phyloP scores from a whole-genome alignment of 495 filamentous ascomycete genomes.

The Penicillium antarcticum region DNA sequence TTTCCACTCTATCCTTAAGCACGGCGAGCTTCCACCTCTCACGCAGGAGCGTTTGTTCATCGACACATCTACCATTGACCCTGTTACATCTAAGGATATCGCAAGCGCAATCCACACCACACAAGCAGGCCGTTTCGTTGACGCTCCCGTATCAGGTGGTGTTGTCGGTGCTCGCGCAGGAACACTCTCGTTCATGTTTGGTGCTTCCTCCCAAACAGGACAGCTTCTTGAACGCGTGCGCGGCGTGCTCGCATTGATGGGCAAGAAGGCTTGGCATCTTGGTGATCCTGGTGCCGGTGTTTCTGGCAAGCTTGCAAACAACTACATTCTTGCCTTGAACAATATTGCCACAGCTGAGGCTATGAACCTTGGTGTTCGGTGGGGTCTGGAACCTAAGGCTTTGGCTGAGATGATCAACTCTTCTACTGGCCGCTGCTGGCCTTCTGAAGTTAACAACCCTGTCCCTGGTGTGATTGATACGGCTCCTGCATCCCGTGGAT shows the following conservation, averaged over 20 bases:
- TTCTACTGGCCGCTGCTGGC: constrained; percentile 87
- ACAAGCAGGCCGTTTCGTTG: constrained; percentile 60
- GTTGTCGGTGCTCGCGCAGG: constrained; percentile 77
- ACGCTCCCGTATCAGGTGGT: constrained; percentile 83
- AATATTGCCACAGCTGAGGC: constrained; percentile 92
- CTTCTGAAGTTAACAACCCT: constrained; percentile 88
- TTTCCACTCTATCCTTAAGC: constrained; percentile 60
- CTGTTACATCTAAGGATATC: constrained; percentile 66
- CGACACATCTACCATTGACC: constrained; percentile 85
- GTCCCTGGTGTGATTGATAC: constrained; percentile 77
- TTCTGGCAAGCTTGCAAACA: constrained; percentile 86
- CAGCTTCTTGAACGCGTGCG: constrained; percentile 58
- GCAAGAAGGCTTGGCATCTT: constrained; percentile 75
- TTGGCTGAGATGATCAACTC: constrained; percentile 80
- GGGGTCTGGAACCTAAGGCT: constrained; percentile 77
- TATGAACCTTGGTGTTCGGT: constrained; percentile 84
- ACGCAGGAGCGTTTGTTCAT: constrained; percentile 64
- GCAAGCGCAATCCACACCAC: constrained; percentile 58
- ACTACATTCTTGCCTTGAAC: constrained; percentile 86
- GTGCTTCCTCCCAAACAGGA: constrained; percentile 48
- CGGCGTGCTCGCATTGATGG: constrained; percentile 71
- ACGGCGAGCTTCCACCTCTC: constrained; percentile 34
- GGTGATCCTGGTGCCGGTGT: constrained; percentile 78
- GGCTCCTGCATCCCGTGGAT: constrained; percentile 69
- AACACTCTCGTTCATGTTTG: constrained; percentile 84